Evolutionary conservation across 345 rosid genomes (phyloP), one percentile per base, ranked within the genome.

Genomic region (Salix caprea): DNA sequence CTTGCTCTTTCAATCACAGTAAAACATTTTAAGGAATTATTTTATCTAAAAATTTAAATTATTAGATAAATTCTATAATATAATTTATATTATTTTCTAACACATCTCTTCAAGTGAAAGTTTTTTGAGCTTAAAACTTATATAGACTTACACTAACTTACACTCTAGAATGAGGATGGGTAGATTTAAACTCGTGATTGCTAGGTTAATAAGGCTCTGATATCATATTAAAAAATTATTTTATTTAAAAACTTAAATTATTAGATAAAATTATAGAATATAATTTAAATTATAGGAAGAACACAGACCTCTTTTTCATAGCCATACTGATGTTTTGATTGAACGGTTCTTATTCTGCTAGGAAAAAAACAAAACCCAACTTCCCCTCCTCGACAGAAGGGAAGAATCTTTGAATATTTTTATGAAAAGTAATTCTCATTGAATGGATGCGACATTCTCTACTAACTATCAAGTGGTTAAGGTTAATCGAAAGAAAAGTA

Each of bases 301-400:
- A 16, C 74, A 24, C 65, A 6, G 6, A 2, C 13, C 65, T 54
- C 56, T 18, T 73, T 37, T 61, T 30, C 50, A 12, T 52, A 1
- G 0, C 13, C 19, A 46, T 21, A 7, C 24, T 18, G 7, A 64
- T n/a, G 37, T 65, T 64, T 69, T 50, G 44, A 19, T 68, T 61
- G 58, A 70, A 62, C 28, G 34, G 60, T 21, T 37, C n/a, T 34
- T 34, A 16, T 9, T 40, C 16, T 24, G 6, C 60, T 13, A 65
- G 24, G 68, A 77, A 74, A 73, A 37, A 71, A 78, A 74, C 79
- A 65, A 74, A 70, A 15, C 46, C 62, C 62, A 71, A 66, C 78
- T 28, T 32, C 77, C 61, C 73, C 37, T 69, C n/a, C 70, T 4
- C 30, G 26, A 30, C 72, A n/a, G 34, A 65, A 74, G 32, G 24